These are phyloP conservation scores for Rhynchospora breviuscula DNA, from an alignment of 176 grass and related monocot genomes.

Conservation along the genomic window DNA sequence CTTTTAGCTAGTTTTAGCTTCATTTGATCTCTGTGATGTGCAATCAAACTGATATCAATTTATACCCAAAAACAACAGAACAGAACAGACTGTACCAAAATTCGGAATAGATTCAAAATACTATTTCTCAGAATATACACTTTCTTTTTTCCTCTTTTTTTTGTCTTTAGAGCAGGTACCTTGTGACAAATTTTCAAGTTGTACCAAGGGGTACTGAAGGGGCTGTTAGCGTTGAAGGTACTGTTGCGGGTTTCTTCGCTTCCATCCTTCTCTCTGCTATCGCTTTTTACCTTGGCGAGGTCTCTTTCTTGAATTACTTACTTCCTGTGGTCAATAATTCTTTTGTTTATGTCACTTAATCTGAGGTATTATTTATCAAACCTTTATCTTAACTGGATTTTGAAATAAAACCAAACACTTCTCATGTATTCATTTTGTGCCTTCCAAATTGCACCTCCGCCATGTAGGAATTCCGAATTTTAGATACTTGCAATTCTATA, in stretches of 20 bases:
- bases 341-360: background rate
- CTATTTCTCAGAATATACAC: background rate
- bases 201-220: conserved; percentile 88
- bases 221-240: conserved; percentile 84
- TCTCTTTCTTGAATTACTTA: conserved; percentile 22
- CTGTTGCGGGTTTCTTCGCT: conserved; percentile 70
- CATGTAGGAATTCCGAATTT: background rate
- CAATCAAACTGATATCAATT: background rate
- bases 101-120: background rate
- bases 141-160: conserved; percentile 1
- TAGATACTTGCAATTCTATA: background rate
- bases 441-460: background rate
- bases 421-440: background rate
- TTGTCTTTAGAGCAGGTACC: conserved; percentile 70
- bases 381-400: background rate
- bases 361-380: background rate
- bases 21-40: background rate
- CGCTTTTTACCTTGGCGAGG: conserved; percentile 74
- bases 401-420: background rate
- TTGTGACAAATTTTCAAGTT: conserved; percentile 84
- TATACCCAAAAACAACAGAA: background rate
- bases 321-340: background rate
- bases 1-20: background rate
- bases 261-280: conserved; percentile 51
- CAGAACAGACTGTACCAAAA: background rate